Evolutionary conservation across 345 rosid genomes (phyloP), one percentile per base, ranked within the genome.

Genomic region (Gossypium anomalum): DNA sequence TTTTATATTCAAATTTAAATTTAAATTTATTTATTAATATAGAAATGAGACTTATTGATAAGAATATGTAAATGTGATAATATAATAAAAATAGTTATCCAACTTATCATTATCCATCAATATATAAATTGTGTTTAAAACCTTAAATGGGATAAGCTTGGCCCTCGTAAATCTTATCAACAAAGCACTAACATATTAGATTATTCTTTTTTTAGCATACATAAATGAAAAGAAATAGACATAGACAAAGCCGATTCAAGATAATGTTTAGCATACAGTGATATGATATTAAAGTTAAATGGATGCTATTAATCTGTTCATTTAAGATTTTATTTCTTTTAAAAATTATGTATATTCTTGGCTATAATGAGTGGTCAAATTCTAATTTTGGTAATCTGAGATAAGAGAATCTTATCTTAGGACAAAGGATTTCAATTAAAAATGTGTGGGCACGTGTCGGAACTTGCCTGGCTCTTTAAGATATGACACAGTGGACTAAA

Each of bases 111-210:
- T 2, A 66, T 45, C 8, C 9, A 19, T 11, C 16, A 14, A 10
- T 25, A 67, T 25, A 47, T 45, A 67, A 2, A 8, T 49, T 48
- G 43, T 47, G 8, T 22, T 29, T 52, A 17, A 52, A 52, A 27
- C 60, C 25, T 9, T 51, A 29, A 52, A 51, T 17, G 52, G 47
- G 60, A 69, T 51, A 69, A 51, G 60, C 2, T 52, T 55, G 47
- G 57, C 51, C 20, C 61, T 70, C 58, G 9, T 23, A 9, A 69
- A 69, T 27, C 20, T 67, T 67, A 63, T 63, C 68, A n/a, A 41
- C 22, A 59, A 12, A 17, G 64, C 64, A 25, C 27, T 12, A 59
- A 59, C 41, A 3, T 25, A 59, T 6, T 59, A 4, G 19, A 34
- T 34, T 15, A 15, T 51, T 3, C 19, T 0, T 14, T 17, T 61